Base-by-base conservation (phyloP, 441 rosid genomes). In the Isatis lusitanica region DNA sequence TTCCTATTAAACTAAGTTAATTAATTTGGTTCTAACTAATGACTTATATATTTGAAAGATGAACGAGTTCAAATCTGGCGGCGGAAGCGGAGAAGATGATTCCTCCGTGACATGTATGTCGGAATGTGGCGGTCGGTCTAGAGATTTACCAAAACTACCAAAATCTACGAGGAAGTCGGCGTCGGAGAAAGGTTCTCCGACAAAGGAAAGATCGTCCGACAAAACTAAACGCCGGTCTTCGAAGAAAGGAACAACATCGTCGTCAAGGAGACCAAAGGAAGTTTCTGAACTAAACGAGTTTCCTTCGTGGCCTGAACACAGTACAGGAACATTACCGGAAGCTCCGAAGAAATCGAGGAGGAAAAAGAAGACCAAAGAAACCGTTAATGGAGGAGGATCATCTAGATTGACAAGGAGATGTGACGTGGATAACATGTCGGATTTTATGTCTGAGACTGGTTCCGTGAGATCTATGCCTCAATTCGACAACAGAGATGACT, bases 301-400 rank as follows among this genome's bases (percentile, higher is more conserved):
- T 63, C 42, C 70, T 17, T 12, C 70, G 6, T 50, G 50, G 55
- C 13, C 73, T n/a, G 12, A n/a, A 3, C 36, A 38, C 9, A 35
- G 46, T 60, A n/a, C 15, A 13, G 52, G 55, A 24, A 5, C 5
- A 8, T 28, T 53, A 15, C 79, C 87, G 1, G 88, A 74, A 21
- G 30, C 76, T 12, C 88, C 90, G 0, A 88, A 85, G 71, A 88
- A 82, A 60, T 39, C 78, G 0, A 40, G 30, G 16, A 53, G 90
- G 71, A 87, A 86, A 73, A 88, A 87, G 84, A 87, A 84, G 62
- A 83, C 94, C 0, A 88, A 86, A 43, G 93, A 89, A 4, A 65
- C 81, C 1, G 4, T 50, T 5, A 60, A n/a, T 0, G 30, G 9
- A 8, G 84, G 70, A 1, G 89, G 82, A 1, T 74, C 85, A 9